A percentile compares a stretch with the other conserved stretches of the same genome.
Evolutionary conservation across 2,329 filamentous ascomycete genomes (phyloP).

Genomic region (Colletotrichum abscissum): DNA sequence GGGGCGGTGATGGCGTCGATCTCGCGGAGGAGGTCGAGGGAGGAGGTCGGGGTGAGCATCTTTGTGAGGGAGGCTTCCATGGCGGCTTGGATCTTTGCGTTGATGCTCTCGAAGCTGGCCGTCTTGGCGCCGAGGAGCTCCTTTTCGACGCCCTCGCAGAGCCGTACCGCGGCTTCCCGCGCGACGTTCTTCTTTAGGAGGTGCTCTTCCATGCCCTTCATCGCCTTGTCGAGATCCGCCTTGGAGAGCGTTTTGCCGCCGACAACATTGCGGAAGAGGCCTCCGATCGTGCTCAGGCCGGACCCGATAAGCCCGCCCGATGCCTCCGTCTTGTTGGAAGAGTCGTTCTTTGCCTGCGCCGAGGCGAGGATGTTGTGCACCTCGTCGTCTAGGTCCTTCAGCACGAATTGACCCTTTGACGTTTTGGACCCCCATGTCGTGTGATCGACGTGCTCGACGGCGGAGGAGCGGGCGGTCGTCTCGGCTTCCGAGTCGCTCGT

Average conservation of each 20-base stretch:
- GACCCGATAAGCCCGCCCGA: slow-evolving; percentile 79
- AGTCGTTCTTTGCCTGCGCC: slow-evolving; percentile 71
- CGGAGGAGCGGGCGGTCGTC: slow-evolving; percentile 62
- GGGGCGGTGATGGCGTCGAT: slow-evolving; percentile 84
- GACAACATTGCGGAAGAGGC: slow-evolving; percentile 93
- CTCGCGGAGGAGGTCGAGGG: slow-evolving; percentile 92
- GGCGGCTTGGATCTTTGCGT: slow-evolving; percentile 82
- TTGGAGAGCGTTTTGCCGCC: slow-evolving; percentile 93
- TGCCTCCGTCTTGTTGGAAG: slow-evolving; percentile 52
- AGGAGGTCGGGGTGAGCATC: slow-evolving; percentile 95
- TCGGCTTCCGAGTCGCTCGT: slow-evolving; percentile 65
- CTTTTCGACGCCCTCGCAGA: slow-evolving; percentile 91
- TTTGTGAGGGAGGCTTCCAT: slow-evolving; percentile 94
- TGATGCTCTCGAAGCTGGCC: slow-evolving; percentile 89
- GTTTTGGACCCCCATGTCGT: slow-evolving; percentile 88
- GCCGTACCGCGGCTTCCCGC: slow-evolving; percentile 88
- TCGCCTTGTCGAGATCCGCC: slow-evolving; percentile 88
- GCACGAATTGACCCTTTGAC: slow-evolving; percentile 89
- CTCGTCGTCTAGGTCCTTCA: slow-evolving; percentile 94
- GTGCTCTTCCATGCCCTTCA: slow-evolving; percentile 97
- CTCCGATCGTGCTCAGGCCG: slow-evolving; percentile 83
- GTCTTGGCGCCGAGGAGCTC: slow-evolving; percentile 93
- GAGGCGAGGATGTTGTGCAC: slow-evolving; percentile 88
- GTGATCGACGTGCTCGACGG: slow-evolving; percentile 79
- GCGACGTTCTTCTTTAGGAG: slow-evolving; percentile 96